A percentile compares a stretch with the other conserved stretches of the same genome.
Conservation (phyloP, 1,284 basidiomycete species). For the Puccinia sorghi region DNA sequence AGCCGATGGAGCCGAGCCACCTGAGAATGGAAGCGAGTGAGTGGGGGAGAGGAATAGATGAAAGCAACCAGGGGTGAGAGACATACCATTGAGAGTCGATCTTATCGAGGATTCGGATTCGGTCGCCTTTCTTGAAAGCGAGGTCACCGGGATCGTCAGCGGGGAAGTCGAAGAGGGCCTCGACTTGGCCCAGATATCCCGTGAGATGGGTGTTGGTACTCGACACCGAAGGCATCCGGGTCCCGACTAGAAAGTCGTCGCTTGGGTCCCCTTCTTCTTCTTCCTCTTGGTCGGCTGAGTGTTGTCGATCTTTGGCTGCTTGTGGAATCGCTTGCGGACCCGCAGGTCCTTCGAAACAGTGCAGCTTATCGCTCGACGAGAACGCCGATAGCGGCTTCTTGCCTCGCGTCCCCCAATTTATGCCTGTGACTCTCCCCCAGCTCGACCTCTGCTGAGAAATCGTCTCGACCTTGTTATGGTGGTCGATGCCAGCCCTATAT, state of each 20-base stretch:
- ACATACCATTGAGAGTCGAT: constrained; percentile 74
- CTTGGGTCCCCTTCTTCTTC: too few relatives aligned
- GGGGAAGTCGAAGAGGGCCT: constrained; percentile 31
- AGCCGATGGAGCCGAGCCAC: constrained; percentile 41
- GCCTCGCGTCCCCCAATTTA: not conserved
- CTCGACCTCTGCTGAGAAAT: too few relatives aligned
- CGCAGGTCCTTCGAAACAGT: constrained; percentile 10
- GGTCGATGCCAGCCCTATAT: too few relatives aligned
- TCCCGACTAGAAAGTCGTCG: constrained; percentile 41
- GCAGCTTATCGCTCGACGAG: not conserved
- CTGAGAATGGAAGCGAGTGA: constrained; percentile 2
- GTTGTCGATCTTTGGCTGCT: not conserved
- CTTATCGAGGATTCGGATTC: constrained; percentile 73
- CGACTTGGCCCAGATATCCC: constrained; percentile 21
- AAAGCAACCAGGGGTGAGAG: not conserved
- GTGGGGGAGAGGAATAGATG: not conserved
- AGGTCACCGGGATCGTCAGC: constrained; percentile 70
- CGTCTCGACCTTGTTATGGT: not conserved
- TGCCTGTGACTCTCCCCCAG: too few relatives aligned
- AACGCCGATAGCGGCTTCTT: not conserved
- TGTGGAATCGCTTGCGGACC: constrained; percentile 1
- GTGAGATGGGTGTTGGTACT: constrained; percentile 22
- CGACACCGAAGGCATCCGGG: constrained; percentile 23
- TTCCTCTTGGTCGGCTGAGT: too few relatives aligned
- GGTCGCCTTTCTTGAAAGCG: constrained; percentile 78